Evolutionary conservation across 2,329 filamentous ascomycete species (phyloP), one percentile per base, ranked within the genome.

Genomic region (Trichoderma pleuroti): DNA sequence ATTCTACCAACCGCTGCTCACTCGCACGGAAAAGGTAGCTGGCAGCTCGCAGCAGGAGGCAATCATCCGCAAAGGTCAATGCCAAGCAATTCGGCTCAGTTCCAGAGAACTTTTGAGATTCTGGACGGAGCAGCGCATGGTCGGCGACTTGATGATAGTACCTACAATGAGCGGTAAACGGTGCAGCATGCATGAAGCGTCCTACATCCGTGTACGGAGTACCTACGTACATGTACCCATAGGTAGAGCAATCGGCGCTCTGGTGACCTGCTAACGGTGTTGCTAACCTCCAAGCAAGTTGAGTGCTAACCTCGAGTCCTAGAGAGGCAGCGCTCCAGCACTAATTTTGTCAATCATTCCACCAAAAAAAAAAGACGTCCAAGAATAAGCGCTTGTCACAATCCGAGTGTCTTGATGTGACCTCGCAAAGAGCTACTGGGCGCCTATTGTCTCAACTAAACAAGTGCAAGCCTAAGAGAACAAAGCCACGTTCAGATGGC

Each of bases 401-500:
- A 36, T 60, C 9, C 57, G 12, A 24, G 57, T 36, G 30, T 26
- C 28, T 10, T 28, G 62, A 65, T 65, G 62, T 26, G 63, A 39
- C 63, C 36, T 62, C 32, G 21, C 52, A 21, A 30, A 66, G 30
- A 52, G 63, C 49, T 66, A 56, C 63, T 66, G 24, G 49, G 34
- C 49, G 63, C 63, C 63, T 39, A 56, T 42, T 57, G 63, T 66
- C 63, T 66, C 63, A 66, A 28, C 63, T 66, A 66, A 66, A 56
- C 49, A 66, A 56, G 49, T 46, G 60, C 32, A 30, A 34, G 14
- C 36, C 63, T 42, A 66, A 42, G 49, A n/a, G 32, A 24, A 26
- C 46, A 54, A 57, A 57, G 64, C 64, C 64, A 67, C 64, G 36
- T 59, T 67, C 63, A 66, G 28, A 30, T 66, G 63, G 63, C 63